A percentile compares a stretch with the other conserved stretches of the same genome.
These are phyloP conservation scores for Rhodotorula mucilaginosa DNA, from an alignment of 1,284 basidiomycete genomes.

Conservation along the genomic window DNA sequence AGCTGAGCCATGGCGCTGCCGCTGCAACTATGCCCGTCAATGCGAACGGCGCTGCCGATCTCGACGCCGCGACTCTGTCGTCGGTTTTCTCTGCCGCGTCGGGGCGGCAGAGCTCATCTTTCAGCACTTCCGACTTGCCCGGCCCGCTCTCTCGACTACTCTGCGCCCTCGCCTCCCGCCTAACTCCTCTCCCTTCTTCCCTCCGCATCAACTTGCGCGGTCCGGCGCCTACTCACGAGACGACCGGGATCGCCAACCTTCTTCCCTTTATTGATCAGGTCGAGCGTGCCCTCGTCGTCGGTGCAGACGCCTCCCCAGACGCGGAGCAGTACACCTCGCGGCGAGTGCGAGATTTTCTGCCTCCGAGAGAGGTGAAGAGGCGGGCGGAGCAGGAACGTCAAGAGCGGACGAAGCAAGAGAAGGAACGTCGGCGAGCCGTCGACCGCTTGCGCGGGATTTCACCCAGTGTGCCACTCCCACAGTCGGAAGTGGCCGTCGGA, in stretches of 20 bases:
- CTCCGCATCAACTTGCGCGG: neutral
- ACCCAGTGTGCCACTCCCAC: neutral
- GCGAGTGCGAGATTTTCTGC: neutral
- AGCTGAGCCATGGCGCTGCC: neutral
- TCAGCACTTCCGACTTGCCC: neutral
- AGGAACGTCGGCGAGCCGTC: neutral
- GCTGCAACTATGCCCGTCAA: too few relatives aligned
- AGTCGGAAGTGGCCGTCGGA: neutral
- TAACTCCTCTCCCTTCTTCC: neutral
- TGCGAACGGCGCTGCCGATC: neutral
- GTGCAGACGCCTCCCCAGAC: neutral
- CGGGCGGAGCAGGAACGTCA: neutral
- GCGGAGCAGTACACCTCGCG: neutral
- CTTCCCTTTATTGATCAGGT: conserved; percentile 2
- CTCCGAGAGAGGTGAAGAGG: neutral
- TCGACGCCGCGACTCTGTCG: neutral
- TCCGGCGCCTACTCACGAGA: neutral
- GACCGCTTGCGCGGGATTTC: neutral
- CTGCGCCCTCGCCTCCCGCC: neutral
- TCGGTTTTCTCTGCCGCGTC: neutral
- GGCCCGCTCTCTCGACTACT: neutral
- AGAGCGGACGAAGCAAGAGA: neutral
- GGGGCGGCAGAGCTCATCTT: neutral
- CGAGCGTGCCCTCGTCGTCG: conserved; percentile 1
- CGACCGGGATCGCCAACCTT: neutral